Evolutionary conservation across 805 yeast genomes (phyloP), one percentile per base, ranked within the genome.

Genomic region (Candida pseudofarinosa): DNA sequence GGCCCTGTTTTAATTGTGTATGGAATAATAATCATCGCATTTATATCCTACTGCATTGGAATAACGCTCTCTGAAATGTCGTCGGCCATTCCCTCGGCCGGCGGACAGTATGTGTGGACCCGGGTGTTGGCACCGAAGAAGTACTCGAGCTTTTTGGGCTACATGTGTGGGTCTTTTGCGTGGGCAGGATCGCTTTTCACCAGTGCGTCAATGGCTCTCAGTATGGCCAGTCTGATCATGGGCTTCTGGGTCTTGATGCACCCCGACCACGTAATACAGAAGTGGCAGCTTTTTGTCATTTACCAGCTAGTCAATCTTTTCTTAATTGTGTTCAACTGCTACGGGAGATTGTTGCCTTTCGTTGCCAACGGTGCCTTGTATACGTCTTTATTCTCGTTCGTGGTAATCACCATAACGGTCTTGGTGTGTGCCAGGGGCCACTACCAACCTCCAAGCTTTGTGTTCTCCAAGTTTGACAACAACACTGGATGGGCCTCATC

Each of bases 141-240:
- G 43, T 63, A 65, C 41, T 71, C 77, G 8, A 58, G 69, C 17
- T 74, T 79, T 43, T 67, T 71, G 34, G 79, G 85, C 2, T 81
- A 73, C 52, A 49, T 71, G 62, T 77, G 85, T 48, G 86, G 85
- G n/a, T 71, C 81, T 16, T 68, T 77, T 47, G 83, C 82, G 30
- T 77, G 80, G 75, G 74, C 77, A 28, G 85, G 85, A 8, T 59
- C 85, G 2, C 64, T 81, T 14, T 81, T 81, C 59, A 79, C 85
- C 7, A 70, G 77, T 40, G 82, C 85, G 4, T 77, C 84, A 1
- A 78, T 77, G 14, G 74, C 80, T 4, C 58, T 81, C 26, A 68
- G 83, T 2, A 63, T 80, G 33, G 81, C 81, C 3, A 58, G 72
- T 12, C 72, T 75, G 18, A 53, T 77, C 16, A 71, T 76, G 37